These are phyloP conservation scores for Fulvia fulva DNA, from an alignment of 2,329 filamentous ascomycete species.

Conservation along the genomic window DNA sequence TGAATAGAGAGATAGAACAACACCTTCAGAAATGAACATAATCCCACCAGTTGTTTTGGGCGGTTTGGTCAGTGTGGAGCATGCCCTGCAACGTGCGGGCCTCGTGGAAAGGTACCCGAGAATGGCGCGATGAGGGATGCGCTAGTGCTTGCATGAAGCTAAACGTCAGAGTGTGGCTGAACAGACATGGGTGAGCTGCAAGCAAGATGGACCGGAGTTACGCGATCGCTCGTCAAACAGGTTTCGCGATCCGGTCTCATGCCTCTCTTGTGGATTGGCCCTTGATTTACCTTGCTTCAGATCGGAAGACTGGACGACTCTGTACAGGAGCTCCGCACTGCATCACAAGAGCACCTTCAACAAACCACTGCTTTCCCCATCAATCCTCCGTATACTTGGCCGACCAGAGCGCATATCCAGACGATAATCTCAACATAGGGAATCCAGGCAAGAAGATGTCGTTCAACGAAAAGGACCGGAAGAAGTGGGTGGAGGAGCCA, in stretches of 20 bases:
- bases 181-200: not conserved
- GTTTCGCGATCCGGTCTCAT: conserved; percentile 9
- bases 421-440: not conserved
- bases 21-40: no score
- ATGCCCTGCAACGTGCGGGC: not conserved
- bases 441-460: conserved; percentile 9
- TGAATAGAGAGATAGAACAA: no score
- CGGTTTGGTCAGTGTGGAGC: no score
- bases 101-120: not conserved
- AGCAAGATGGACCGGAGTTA: conserved; percentile 3
- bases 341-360: not conserved
- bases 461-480: conserved; percentile 22
- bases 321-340: not conserved
- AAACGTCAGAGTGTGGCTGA: conserved; percentile 14
- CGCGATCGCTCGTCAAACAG: conserved; percentile 19
- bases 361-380: not conserved
- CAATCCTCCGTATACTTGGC: not conserved
- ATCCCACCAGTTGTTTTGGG: no score
- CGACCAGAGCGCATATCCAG: not conserved
- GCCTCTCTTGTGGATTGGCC: not conserved
- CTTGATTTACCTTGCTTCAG: not conserved
- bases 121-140: not conserved
- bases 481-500: conserved; percentile 25
- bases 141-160: conserved; percentile 9
- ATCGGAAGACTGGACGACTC: not conserved